Evolutionary conservation across 2,329 filamentous ascomycete genomes (phyloP).

Genomic region (Sclerotinia nivalis): DNA sequence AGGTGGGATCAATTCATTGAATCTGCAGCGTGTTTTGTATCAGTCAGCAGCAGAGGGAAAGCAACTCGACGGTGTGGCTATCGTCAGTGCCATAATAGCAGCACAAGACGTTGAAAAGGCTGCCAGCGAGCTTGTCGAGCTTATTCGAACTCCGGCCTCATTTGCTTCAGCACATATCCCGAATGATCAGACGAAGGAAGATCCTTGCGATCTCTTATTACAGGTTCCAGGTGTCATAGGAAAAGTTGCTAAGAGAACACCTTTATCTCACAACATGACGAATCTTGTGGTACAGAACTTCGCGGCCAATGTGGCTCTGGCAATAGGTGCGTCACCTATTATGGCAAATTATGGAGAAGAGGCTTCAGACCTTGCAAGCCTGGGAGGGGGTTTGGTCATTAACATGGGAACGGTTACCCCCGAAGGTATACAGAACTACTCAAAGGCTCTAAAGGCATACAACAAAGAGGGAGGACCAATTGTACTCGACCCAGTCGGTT

Average conservation of each 20-base stretch:
- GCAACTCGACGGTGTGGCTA: slow-evolving; percentile 74
- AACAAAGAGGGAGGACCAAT: slow-evolving; percentile 75
- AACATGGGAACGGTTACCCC: slow-evolving; percentile 94
- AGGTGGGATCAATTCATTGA: slow-evolving; percentile 79
- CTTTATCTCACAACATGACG: slow-evolving; percentile 94
- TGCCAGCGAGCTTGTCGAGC: slow-evolving; percentile 57
- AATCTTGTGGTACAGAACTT: slow-evolving; percentile 96
- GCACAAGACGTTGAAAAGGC: slow-evolving; percentile 66
- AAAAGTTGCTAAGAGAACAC: slow-evolving; percentile 61
- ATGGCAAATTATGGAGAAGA: slow-evolving; percentile 90
- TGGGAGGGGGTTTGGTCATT: slow-evolving; percentile 78
- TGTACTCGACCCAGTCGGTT: slow-evolving; percentile 87
- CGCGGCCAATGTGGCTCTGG: slow-evolving; percentile 84
- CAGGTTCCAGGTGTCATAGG: slow-evolving; percentile 51
- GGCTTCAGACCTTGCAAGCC: slow-evolving; percentile 73
- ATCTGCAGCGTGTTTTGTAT: slow-evolving; percentile 71
- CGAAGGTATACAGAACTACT: slow-evolving; percentile 70
- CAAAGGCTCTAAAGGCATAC: slow-evolving; percentile 75
- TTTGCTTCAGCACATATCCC: slow-evolving; percentile 32
- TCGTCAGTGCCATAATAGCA: slow-evolving; percentile 86
- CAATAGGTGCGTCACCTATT: slow-evolving; percentile 84
- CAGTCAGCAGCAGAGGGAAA: slow-evolving; percentile 60
- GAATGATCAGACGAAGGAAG: slow-evolving; percentile 28
- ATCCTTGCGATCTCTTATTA: slow-evolving; percentile 34
- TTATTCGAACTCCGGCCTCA: slow-evolving; percentile 48